A percentile compares a stretch with the other conserved stretches of the same genome.
These are phyloP conservation scores for Hippophae rhamnoides DNA, from an alignment of 306 rosid species.

Conservation along the genomic window DNA sequence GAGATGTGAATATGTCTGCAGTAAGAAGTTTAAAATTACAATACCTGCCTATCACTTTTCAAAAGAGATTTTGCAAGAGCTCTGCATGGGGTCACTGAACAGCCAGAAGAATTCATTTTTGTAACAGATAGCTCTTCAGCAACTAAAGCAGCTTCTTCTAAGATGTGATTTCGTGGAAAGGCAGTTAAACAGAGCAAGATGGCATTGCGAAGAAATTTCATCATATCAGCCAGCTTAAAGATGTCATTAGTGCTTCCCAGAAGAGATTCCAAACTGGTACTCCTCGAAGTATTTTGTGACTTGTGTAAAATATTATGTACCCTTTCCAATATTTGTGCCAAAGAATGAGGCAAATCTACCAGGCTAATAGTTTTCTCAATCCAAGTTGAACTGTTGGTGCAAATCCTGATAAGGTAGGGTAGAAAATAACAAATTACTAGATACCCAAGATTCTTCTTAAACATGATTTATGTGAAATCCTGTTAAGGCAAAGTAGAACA, in stretches of 20 bases:
- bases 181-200: slow-evolving; percentile 62
- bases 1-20: neutral
- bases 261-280: slow-evolving; percentile 52
- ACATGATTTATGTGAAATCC: neutral
- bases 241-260: slow-evolving; percentile 30
- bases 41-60: slow-evolving; percentile 84
- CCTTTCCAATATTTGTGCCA: slow-evolving; percentile 45
- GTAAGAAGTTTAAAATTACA: slow-evolving; percentile 4
- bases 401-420: slow-evolving; percentile 31
- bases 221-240: slow-evolving; percentile 43
- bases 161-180: slow-evolving; percentile 69
- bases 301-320: slow-evolving; percentile 37
- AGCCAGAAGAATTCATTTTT: slow-evolving; percentile 41
- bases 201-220: slow-evolving; percentile 69
- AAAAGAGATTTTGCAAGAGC: slow-evolving; percentile 72
- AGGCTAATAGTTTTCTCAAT: slow-evolving; percentile 49
- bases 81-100: slow-evolving; percentile 66
- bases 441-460: neutral
- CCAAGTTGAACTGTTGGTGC: slow-evolving; percentile 69
- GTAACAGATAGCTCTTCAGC: slow-evolving; percentile 67
- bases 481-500: neutral
- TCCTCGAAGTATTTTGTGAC: slow-evolving; percentile 27
- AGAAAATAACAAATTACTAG: neutral
- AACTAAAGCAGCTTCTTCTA: slow-evolving; percentile 79
- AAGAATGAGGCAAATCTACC: slow-evolving; percentile 60